Evolutionary conservation across 2,329 filamentous ascomycete genomes (phyloP).

Genomic region (Diaporthe batatas): DNA sequence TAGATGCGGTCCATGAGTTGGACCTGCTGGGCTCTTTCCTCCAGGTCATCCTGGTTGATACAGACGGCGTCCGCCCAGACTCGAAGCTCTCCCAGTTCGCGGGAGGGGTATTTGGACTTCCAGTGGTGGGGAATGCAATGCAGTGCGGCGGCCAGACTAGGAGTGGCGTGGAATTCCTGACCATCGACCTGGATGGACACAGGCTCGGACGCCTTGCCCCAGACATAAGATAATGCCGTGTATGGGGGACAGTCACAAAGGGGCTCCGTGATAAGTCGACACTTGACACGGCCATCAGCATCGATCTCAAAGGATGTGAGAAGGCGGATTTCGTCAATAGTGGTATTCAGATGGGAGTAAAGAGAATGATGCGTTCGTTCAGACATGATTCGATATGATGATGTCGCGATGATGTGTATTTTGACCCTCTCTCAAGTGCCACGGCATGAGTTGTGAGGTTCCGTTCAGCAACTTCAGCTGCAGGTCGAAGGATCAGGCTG

Average conservation of each 20-base stretch:
- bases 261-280: conserved; percentile 1
- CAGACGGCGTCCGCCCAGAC: conserved; percentile 29
- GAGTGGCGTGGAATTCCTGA: neutral
- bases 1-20: conserved; percentile 7
- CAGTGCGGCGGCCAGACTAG: neutral
- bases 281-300: neutral
- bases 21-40: conserved; percentile 6
- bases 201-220: neutral
- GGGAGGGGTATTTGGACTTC: neutral
- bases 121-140: neutral
- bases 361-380: neutral
- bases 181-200: neutral
- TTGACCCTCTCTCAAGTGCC: neutral
- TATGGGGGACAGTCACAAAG: neutral
- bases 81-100: neutral
- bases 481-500: neutral
- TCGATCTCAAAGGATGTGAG: neutral
- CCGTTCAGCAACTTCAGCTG: neutral
- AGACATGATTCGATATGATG: neutral
- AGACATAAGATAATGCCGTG: conserved; percentile 12
- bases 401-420: neutral
- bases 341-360: neutral
- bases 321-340: neutral
- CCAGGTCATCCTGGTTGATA: conserved; percentile 25
- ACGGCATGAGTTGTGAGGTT: neutral